Base-by-base conservation (phyloP, 169 alveolate species). In the Cryptosporidium ubiquitum region DNA sequence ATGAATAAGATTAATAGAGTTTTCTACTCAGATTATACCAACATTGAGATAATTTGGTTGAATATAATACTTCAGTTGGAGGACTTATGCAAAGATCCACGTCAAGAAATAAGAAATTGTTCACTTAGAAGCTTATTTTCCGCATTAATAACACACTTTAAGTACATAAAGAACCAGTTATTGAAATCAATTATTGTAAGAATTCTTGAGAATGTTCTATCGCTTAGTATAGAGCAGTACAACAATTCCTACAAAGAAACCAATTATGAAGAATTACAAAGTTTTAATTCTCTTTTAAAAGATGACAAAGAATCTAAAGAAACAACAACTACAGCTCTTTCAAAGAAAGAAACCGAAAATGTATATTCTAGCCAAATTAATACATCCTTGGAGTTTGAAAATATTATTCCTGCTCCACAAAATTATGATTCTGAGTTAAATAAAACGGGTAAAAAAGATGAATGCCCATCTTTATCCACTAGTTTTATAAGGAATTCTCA, bases 101-200 rank as follows among this genome's bases (percentile, higher is more conserved):
- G 89, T 31, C 89, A 79, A 47, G 89, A 79, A 39, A 64, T 66
- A 9, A 60, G 89, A 39, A 79, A 79, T 40, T 79, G 89, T 42
- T 40, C 89, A 14, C 49, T 79, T 33, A 79, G 35, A 29, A 79
- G 79, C 37, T 39, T 79, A 29, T 79, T 44, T 61, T 37, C 89
- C 5, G 42, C 89, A 0, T 42, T 79, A 64, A 79, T 42, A 5
- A 79, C 44, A 0, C 89, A 79, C 49, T 79, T 42, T 18, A 79
- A 64, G 23, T 40, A 79, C 69, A 40, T 79, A 5, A 60, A 49
- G n/a, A 61, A 44, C 29, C 70, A 79, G 14, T 31, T 61, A 9
- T 6, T 79, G 29, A 49, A 64, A 31, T 31, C 52, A 18, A 42
- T 64, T 26, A 61, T 79, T 23, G 40, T 42, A 4, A 79, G 75